Evolutionary conservation across 2,329 filamentous ascomycete species (phyloP), one percentile per base, ranked within the genome.

Genomic region (Curvularia sp.): DNA sequence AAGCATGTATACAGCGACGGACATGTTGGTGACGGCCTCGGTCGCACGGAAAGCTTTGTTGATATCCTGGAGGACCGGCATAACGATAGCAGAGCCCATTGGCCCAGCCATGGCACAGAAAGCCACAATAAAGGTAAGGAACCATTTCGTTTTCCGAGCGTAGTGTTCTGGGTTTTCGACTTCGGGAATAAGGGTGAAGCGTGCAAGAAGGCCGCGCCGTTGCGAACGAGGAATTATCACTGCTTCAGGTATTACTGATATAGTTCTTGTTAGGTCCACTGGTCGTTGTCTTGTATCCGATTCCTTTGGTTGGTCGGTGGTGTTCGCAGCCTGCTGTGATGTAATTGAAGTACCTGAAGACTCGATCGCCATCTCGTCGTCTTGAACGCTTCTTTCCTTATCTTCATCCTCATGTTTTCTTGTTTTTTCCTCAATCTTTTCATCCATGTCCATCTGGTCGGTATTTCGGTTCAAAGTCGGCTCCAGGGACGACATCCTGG

Each of bases 21-120:
- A 72, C 69, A 79, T 73, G 50, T 79, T 79, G n/a, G 77, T 70
- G 3, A 78, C 64, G 0, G 74, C 73, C 12, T 70, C 50, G 0
- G 67, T 70, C 6, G 76, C 65, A n/a, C 70, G 42, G 33, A 78
- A 75, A 1, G 69, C 69, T 10, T 60, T 58, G 3, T 69, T 64
- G 12, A 79, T 76, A 10, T 77, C 74, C 20, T 70, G 68, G 22
- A 79, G 62, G 2, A 73, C 73, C 6, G 77, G 92, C 67, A 94
- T 89, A 57, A 97, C 88, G 54, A 97, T 93, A 1, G 89, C 86
- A 28, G 90, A 93, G 0, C 93, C 93, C 80, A 97, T 87, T 0
- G 93, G 93, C 0, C 90, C 92, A 0, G 87, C 90, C 13, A 89
- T 87, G 1, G 87, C 92, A 2, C 92, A 92, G 15, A 93, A 72